Conservation (phyloP, 2,329 filamentous ascomycete genomes). For the Alternaria sp. region DNA sequence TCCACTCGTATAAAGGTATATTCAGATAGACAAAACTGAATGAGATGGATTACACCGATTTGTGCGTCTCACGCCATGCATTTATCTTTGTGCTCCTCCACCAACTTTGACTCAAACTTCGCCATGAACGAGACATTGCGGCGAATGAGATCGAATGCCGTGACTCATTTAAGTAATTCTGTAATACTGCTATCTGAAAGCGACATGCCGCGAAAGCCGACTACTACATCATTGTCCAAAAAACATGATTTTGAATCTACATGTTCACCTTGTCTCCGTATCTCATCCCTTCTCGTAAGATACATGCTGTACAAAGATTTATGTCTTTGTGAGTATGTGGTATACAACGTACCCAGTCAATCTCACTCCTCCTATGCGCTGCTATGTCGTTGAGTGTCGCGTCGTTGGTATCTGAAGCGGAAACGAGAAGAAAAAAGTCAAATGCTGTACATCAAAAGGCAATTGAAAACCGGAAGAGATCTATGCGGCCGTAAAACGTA, state of each 20-base stretch:
- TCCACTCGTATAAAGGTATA: background rate
- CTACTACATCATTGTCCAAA: background rate
- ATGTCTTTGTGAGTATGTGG: background rate
- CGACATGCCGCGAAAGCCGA: background rate
- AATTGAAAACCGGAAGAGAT: background rate
- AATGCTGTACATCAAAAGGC: constrained; percentile 7
- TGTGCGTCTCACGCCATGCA: background rate
- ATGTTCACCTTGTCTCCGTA: background rate
- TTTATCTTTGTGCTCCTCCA: background rate
- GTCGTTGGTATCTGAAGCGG: background rate
- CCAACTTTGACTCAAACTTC: background rate
- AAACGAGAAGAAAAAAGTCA: background rate
- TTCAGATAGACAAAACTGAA: background rate
- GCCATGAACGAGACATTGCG: background rate
- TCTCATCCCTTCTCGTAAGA: background rate
- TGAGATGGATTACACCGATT: background rate
- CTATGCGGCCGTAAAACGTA: background rate
- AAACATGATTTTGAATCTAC: background rate
- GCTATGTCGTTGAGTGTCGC: constrained; percentile 1
- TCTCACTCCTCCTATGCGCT: background rate
- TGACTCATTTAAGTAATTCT: background rate
- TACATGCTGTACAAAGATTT: background rate
- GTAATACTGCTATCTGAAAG: background rate
- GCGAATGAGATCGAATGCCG: background rate
- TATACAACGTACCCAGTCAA: background rate